Evolutionary conservation across 805 yeast genomes (phyloP), one percentile per base, ranked within the genome.

Genomic region (Citeromyces matritensis): DNA sequence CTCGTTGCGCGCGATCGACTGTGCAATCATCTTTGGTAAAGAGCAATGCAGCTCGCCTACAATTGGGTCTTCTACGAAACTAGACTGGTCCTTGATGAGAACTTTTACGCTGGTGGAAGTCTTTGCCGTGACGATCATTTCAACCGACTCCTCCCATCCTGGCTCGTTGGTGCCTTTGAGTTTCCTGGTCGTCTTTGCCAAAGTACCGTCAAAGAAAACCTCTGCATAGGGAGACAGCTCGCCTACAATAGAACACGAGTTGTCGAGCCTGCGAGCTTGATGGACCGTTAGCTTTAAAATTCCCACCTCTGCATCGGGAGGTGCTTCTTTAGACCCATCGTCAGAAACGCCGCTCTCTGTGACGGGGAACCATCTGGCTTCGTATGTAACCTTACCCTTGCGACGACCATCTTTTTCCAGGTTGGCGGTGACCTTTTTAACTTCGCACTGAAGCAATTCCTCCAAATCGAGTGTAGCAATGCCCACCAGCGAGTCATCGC

Each of bases 131-230:
- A 81, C 55, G 40, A 81, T 59, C 4, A 69, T 47, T 51, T 81
- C 93, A 34, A 72, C 51, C 19, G 63, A 48, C 42, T 73, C 72
- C 36, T 71, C 73, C 73, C 80, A 81, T 9, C 73, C 56, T 11
- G 94, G 93, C 43, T 74, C 83, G 43, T 79, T 81, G 6, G 73
- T 63, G 44, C 70, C 65, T 43, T 70, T 73, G 47, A 79, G 58
- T 23, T 67, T 64, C 58, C 91, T 70, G 33, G 73, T 68, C 5
- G 55, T 55, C 42, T 66, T 65, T n/a, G 65, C 60, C 33, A 69
- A 52, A 38, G 72, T 65, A 26, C 65, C 65, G 47, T 77, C 70
- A 31, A 78, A 49, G 41, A 55, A 70, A 13, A 81, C 48, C 43
- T 76, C 81, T 10, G 85, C 85, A 49, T 66, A 73, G 19, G 91